Evolutionary conservation across 371 early-diverging fungal species (phyloP), one percentile per base, ranked within the genome.

Genomic region (Lichtheimia corymbifera): DNA sequence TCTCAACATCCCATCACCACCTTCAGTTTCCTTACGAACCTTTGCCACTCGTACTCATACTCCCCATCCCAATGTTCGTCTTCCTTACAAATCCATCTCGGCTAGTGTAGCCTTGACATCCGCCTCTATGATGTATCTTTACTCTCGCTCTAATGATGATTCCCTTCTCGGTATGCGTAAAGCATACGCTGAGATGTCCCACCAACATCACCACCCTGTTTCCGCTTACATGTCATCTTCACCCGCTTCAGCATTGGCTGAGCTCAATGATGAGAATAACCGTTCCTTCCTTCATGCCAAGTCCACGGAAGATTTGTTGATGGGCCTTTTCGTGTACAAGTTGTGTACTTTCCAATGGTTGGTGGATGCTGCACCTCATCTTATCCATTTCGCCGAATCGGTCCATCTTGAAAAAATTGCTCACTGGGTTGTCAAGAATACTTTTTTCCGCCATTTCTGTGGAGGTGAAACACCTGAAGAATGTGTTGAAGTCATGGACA

Each of bases 371-470:
- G 70, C 78, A 12, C 74, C 78, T 15, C 62, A 70, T 52, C 74
- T 95, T 27, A 66, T 77, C 44, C 64, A 76, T 24, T 55, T 81
- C 47, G 80, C 90, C 22, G 86, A 90, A 66, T 77, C 70, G 55
- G 27, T 90, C 44, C 74, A 84, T 14, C 57, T 93, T 51, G 73
- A 84, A 18, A 57, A 71, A 4, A 77, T 83, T 1, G 76, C 84
- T 11, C 84, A 94, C 69, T 85, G 84, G 68, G 70, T 93, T 35
- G 79, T 96, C 63, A 89, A 88, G 74, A 77, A 79, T 28, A 93
- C 97, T 5, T 93, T 96, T 74, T 97, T 95, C 76, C 79, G 80
- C 45, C 92, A 93, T 64, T 97, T 97, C 74, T 95, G 95, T 67
- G 97, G 95, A 45, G 98, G 98, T 59, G 97, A 98, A 74, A 88